A percentile compares a stretch with the other conserved stretches of the same genome.
phyloP scores from a whole-genome alignment of 75 land plant species.

The Chamaecyparis obtusa region DNA sequence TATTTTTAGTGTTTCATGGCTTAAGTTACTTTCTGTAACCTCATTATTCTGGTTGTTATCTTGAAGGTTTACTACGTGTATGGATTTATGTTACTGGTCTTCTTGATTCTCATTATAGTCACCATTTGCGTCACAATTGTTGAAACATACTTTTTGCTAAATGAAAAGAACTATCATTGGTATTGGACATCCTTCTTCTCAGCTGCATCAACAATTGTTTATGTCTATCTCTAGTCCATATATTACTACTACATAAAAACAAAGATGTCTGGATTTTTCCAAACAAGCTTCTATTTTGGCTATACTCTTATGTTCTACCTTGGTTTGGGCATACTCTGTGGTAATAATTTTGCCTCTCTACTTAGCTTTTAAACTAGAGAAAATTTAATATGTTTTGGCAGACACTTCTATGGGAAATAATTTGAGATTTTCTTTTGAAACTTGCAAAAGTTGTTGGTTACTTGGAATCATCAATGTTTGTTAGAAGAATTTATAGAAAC shows the following conservation, averaged over 20 bases:
- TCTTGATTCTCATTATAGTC: slow-evolving; percentile 32
- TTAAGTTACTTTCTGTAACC: not conserved
- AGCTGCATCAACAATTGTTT: slow-evolving; percentile 32
- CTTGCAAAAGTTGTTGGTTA: slow-evolving; percentile 58
- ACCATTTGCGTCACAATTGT: slow-evolving; percentile 41
- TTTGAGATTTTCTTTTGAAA: not conserved
- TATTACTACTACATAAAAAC: slow-evolving; percentile 41
- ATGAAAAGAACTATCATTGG: slow-evolving; percentile 42
- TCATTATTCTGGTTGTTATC: not conserved
- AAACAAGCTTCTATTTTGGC: slow-evolving; percentile 36
- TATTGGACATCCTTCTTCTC: slow-evolving; percentile 47
- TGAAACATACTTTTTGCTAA: slow-evolving; percentile 35
- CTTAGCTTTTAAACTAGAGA: not conserved
- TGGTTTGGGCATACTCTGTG: slow-evolving; percentile 37
- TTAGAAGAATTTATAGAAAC: slow-evolving; percentile 60
- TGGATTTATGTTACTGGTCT: slow-evolving; percentile 37
- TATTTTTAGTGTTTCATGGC: not conserved
- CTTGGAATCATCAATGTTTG: slow-evolving; percentile 54
- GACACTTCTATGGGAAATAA: not conserved
- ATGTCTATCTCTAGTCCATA: slow-evolving; percentile 35
- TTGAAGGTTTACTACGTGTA: slow-evolving; percentile 39
- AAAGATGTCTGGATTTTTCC: slow-evolving; percentile 40
- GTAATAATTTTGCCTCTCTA: slow-evolving; percentile 12
- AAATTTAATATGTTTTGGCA: not conserved
- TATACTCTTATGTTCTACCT: slow-evolving; percentile 39